Conservation (phyloP, 2,329 filamentous ascomycete genomes). For the Aspergillus pseudoterreus region DNA sequence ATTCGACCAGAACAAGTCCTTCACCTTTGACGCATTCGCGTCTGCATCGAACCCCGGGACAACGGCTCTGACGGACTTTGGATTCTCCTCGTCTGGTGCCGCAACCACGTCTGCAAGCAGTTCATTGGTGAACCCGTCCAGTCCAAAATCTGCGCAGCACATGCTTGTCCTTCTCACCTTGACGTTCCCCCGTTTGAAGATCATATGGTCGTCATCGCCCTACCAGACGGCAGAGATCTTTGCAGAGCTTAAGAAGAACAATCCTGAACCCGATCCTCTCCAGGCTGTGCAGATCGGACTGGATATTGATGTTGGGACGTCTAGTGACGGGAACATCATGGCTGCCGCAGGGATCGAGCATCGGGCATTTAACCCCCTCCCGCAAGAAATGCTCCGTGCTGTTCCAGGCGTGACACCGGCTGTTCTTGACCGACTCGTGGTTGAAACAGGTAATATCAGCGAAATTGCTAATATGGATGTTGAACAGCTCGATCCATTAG, state of each 20-base stretch:
- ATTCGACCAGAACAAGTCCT: slow-evolving; percentile 95
- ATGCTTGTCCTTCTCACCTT: slow-evolving; percentile 90
- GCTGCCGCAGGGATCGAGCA: slow-evolving; percentile 53
- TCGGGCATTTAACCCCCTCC: slow-evolving; percentile 75
- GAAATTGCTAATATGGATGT: slow-evolving; percentile 85
- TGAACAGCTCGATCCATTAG: slow-evolving; percentile 66
- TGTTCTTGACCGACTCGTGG: slow-evolving; percentile 67
- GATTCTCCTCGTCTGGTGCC: slow-evolving; percentile 35
- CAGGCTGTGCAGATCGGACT: slow-evolving; percentile 80
- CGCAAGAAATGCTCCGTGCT: slow-evolving; percentile 82
- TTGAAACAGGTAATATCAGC: slow-evolving; percentile 70
- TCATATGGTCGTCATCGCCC: slow-evolving; percentile 90
- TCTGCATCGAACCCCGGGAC: slow-evolving; percentile 39
- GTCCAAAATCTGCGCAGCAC: slow-evolving; percentile 75
- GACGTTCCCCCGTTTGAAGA: slow-evolving; percentile 81
- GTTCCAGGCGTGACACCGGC: slow-evolving; percentile 82
- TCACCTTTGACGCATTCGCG: slow-evolving; percentile 74
- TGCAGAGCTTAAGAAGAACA: slow-evolving; percentile 83
- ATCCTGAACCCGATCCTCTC: slow-evolving; percentile 85
- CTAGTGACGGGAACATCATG: slow-evolving; percentile 47
- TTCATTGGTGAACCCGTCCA: slow-evolving; percentile 59
- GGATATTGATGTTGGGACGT: slow-evolving; percentile 48
- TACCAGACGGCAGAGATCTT: slow-evolving; percentile 98
- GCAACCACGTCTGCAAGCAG: slow-evolving; percentile 53
- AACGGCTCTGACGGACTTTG: slow-evolving; percentile 52